phyloP scores from a whole-genome alignment of 148 eudicot genomes.

The Persicaria maculosa region DNA sequence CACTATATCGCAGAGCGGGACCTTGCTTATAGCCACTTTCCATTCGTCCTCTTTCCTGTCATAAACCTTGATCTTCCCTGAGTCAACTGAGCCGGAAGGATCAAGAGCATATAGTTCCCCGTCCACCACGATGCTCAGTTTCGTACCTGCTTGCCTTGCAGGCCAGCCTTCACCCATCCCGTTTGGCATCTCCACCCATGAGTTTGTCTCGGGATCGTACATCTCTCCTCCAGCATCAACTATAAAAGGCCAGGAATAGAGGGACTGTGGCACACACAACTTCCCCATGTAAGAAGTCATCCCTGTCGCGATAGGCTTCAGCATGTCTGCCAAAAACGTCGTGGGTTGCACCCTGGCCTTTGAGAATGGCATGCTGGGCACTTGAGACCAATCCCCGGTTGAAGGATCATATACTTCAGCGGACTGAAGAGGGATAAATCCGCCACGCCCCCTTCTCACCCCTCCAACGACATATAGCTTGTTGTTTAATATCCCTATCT shows the following conservation, averaged over 20 bases:
- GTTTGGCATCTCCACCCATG: constrained; percentile 85
- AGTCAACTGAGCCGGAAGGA: constrained; percentile 66
- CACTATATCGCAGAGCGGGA: constrained; percentile 40
- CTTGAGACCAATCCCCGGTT: constrained; percentile 59
- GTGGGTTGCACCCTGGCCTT: constrained; percentile 84
- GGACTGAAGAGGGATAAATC: constrained; percentile 74
- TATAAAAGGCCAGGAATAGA: constrained; percentile 96
- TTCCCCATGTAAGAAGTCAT: constrained; percentile 79
- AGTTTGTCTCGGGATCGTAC: constrained; percentile 74
- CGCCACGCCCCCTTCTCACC: constrained; percentile 67
- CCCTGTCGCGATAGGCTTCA: constrained; percentile 97
- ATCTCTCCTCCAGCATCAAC: constrained; percentile 98
- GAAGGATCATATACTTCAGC: constrained; percentile 84
- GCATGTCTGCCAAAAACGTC: constrained; percentile 72
- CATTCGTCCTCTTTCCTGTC: constrained; percentile 68
- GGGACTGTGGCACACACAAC: constrained; percentile 85
- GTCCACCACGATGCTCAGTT: constrained; percentile 67
- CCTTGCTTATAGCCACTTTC: constrained; percentile 56
- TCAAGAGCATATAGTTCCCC: constrained; percentile 81
- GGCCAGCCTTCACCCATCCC: constrained; percentile 99
- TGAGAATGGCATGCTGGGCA: constrained; percentile 93
- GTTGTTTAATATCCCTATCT: constrained; percentile 64
- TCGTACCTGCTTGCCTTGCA: constrained; percentile 95
- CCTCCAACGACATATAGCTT: constrained; percentile 95
- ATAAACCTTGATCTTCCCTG: constrained; percentile 68